Base-by-base conservation (phyloP, 495 filamentous ascomycete genomes). In the Annulohypoxylon bovei region DNA sequence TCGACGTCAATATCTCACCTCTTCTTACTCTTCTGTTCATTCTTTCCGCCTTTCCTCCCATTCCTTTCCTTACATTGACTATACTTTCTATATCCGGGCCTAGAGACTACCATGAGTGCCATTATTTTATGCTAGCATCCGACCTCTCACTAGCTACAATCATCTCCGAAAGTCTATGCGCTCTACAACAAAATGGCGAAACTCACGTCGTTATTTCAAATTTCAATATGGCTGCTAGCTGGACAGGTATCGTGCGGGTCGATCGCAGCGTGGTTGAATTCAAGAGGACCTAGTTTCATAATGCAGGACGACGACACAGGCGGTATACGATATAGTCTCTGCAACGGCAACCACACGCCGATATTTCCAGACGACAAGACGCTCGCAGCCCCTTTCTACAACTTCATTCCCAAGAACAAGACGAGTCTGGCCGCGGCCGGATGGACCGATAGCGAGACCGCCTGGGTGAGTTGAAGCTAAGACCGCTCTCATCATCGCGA, bases 261-360 rank as follows among this genome's bases (percentile, higher is more conserved):
- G 28, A 78, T 78, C 30, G 67, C 74, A 14, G 76, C 67, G 20
- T 78, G 68, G 71, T 78, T 68, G 74, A 76, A 71, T 22, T 39
- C 53, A 8, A 33, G 57, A 22, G 74, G 64, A 3, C 71, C 76
- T 7, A 72, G 67, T 46, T 70, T 78, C 37, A 60, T 76, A 22
- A 44, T 73, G 44, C 76, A 78, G 35, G 71, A 78, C 65, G 65
- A 69, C 23, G 67, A 75, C 2, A 76, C 76, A 0, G 76, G 74
- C 12, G 42, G 47, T 8, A 71, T 78, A 70, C 67, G 52, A 42
- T 71, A 78, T 49, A 76, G 74, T 37, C 42, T 74, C 16, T 78
- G 76, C 55, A 70, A 72, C 28, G 71, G 76, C 60, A 71, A 74
- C 40, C 25, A 70, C 50, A 75, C 74, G 18, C 74, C 76, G 12